Base-by-base conservation (phyloP, 2,329 filamentous ascomycete genomes). In the Aspergillus fischeri region DNA sequence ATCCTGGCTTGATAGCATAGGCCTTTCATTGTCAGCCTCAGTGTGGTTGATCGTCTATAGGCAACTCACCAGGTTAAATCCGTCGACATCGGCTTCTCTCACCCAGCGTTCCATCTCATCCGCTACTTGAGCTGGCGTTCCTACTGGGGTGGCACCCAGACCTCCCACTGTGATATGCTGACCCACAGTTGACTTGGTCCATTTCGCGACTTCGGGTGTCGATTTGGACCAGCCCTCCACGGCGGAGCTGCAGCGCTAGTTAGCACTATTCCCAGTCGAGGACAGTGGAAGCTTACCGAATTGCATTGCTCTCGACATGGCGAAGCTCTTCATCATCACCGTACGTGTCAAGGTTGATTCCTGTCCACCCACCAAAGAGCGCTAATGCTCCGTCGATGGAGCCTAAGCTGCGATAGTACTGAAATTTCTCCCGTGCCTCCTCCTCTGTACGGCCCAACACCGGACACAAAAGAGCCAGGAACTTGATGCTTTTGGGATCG, bases 311-410 rank as follows among this genome's bases (percentile, higher is more conserved):
- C 68, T 85, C 80, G n/a, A 86, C 83, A 54, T 83, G 75, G 11
- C 84, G 73, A 52, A 88, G 72, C 67, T 88, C 86, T 65, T 88
- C 80, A 45, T 88, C 85, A 27, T 88, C 85, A 0, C 75, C 80
- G 61, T 87, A 88, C 47, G 80, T 74, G 6, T 79, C 76, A 25
- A 88, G 73, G 66, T 89, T 83, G 49, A 87, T 86, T 0, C 86
- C 88, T 0, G 88, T 90, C 87, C 88, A 91, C 1, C 88, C 88
- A 21, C 87, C 86, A 64, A 91, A 91, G 20, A 91, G 71, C 1
- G 87, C 85, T 56, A 90, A 68, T 0, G 87, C 88, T 2, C 88
- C 88, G 62, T 87, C 88, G 45, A 82, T 77, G 1, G 81, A 82
- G 0, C 85, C 88, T 65, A 89, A 84, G 55, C 80, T 79, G 9